A percentile compares a stretch with the other conserved stretches of the same genome.
These are phyloP conservation scores for Papilionanthe hybrid DNA, from an alignment of 116 monocot species.

Conservation along the genomic window DNA sequence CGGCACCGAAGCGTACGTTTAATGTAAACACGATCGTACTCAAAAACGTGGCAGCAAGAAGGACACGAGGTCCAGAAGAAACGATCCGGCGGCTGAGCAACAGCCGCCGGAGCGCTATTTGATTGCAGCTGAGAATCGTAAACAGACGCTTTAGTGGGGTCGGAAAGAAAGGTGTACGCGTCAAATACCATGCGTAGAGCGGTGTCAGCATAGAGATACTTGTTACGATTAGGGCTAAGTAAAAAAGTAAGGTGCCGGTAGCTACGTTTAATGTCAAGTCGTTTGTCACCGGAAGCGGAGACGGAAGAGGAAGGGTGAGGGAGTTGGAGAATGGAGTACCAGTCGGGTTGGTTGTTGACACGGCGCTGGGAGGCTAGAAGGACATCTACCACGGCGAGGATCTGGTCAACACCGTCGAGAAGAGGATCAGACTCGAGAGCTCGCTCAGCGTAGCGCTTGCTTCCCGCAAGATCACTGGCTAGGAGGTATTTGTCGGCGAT, in stretches of 20 bases:
- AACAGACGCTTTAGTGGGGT: slow-evolving; percentile 12
- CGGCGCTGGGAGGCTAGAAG: slow-evolving; percentile 41
- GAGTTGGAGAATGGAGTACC: slow-evolving; percentile 30
- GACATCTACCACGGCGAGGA: slow-evolving; percentile 42
- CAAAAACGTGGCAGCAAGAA: slow-evolving; percentile 29
- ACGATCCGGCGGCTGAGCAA: neutral
- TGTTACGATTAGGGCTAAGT: slow-evolving; percentile 13
- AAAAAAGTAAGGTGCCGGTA: slow-evolving; percentile 27
- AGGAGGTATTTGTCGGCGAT: slow-evolving; percentile 32
- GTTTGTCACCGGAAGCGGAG: neutral
- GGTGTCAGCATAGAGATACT: slow-evolving; percentile 5
- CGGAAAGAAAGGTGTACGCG: slow-evolving; percentile 24
- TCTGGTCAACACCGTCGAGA: slow-evolving; percentile 33
- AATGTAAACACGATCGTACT: slow-evolving; percentile 23
- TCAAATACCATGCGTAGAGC: slow-evolving; percentile 18
- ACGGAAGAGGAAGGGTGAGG: slow-evolving; percentile 4
- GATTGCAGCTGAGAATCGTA: slow-evolving; percentile 10
- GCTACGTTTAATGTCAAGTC: neutral
- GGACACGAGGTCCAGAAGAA: slow-evolving; percentile 49
- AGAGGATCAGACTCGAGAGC: slow-evolving; percentile 38
- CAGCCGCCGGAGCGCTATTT: neutral
- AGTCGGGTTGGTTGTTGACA: slow-evolving; percentile 23
- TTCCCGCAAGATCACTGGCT: slow-evolving; percentile 27
- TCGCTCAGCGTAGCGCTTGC: slow-evolving; percentile 39
- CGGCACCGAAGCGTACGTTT: slow-evolving; percentile 20